Evolutionary conservation across 2,329 filamentous ascomycete species (phyloP).

Genomic region (Claviceps humidiphila): DNA sequence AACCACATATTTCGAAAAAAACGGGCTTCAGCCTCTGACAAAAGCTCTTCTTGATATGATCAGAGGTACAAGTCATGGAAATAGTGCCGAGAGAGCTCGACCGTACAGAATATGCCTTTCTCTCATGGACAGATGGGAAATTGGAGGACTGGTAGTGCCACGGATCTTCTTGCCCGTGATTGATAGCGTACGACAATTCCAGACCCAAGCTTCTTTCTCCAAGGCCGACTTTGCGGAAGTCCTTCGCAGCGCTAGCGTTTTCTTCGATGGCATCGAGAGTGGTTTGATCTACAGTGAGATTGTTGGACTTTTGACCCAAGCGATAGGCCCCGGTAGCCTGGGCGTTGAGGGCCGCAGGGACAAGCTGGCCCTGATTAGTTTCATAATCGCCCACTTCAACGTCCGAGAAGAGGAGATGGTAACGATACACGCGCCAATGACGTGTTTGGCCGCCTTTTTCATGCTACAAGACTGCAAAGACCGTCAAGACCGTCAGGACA

Average conservation of each 20-base stretch:
- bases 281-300: constrained; percentile 83
- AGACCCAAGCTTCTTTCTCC: constrained; percentile 44
- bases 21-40: constrained; percentile 62
- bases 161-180: constrained; percentile 81
- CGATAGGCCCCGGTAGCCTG: constrained; percentile 35
- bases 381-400: constrained; percentile 81
- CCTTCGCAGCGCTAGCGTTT: constrained; percentile 81
- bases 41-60: constrained; percentile 69
- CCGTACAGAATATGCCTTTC: constrained; percentile 89
- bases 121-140: constrained; percentile 96
- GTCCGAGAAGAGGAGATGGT: constrained; percentile 94
- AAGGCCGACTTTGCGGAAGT: constrained; percentile 72
- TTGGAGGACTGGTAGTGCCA: constrained; percentile 78
- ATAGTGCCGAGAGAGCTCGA: constrained; percentile 52
- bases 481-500: constrained; percentile 19
- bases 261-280: constrained; percentile 95
- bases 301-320: constrained; percentile 50
- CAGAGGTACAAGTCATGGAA: constrained; percentile 22
- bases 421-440: constrained; percentile 66
- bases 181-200: constrained; percentile 64
- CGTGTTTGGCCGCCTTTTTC: constrained; percentile 43
- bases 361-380: constrained; percentile 61
- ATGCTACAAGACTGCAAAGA: constrained; percentile 44
- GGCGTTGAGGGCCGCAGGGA: constrained; percentile 36
- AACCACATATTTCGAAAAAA: constrained; percentile 71